Evolutionary conservation across 1,284 basidiomycete species (phyloP).

Genomic region (Ganoderma boninense): DNA sequence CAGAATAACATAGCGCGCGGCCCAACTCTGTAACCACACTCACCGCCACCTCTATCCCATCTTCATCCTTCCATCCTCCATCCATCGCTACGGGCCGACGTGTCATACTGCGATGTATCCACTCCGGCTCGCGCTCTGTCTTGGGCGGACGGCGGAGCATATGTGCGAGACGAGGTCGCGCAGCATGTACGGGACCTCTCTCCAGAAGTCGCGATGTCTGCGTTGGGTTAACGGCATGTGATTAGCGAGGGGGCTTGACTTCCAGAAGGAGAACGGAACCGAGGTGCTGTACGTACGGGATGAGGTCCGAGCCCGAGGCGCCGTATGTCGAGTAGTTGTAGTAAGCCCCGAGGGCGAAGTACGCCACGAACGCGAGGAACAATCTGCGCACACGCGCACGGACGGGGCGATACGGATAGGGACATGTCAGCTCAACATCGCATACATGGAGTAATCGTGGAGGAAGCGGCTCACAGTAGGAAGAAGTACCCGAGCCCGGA

Average conservation of each 20-base stretch:
- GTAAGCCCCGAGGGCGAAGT: constrained; percentile 81
- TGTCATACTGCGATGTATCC: constrained; percentile 79
- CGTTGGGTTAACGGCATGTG: neutral
- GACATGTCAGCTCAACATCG: neutral
- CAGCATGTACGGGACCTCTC: constrained; percentile 86
- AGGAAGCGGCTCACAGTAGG: constrained; percentile 66
- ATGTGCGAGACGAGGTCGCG: constrained; percentile 79
- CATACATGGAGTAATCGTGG: neutral
- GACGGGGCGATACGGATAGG: no score
- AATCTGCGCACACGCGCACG: constrained; percentile 52
- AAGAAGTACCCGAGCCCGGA: constrained; percentile 87
- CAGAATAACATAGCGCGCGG: constrained; percentile 12
- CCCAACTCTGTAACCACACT: neutral
- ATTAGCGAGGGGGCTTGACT: constrained; percentile 1
- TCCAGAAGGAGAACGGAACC: neutral
- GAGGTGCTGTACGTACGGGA: constrained; percentile 65
- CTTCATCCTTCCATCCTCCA: no score
- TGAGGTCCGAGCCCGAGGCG: constrained; percentile 78
- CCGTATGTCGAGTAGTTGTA: constrained; percentile 88
- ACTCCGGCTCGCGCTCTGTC: constrained; percentile 66
- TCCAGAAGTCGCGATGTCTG: constrained; percentile 89
- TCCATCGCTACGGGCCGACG: neutral
- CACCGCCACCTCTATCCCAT: constrained; percentile 1
- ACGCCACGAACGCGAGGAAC: constrained; percentile 68
- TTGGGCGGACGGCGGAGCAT: constrained; percentile 73